Conservation (phyloP, 2,329 filamentous ascomycete genomes). For the Pezicula carpinea region DNA sequence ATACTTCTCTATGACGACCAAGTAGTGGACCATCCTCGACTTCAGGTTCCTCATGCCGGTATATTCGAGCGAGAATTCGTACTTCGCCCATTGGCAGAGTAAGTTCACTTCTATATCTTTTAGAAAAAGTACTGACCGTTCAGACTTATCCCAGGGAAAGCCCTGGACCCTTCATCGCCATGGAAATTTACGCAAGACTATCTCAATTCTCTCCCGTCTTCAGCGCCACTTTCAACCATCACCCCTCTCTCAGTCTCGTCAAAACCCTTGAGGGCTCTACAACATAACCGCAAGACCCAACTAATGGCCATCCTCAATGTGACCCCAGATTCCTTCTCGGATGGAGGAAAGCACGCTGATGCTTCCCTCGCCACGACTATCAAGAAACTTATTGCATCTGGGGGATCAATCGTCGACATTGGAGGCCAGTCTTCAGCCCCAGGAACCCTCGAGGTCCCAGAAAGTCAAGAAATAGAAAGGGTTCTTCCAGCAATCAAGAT, state of each 20-base stretch:
- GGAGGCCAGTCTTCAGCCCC: conserved; percentile 93
- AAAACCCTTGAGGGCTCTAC: conserved; percentile 54
- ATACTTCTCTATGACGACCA: conserved; percentile 77
- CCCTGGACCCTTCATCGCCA: conserved; percentile 47
- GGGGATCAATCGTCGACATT: conserved; percentile 83
- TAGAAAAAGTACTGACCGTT: conserved; percentile 10
- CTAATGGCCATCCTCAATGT: conserved; percentile 95
- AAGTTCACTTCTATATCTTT: conserved; percentile 24
- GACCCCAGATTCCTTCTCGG: conserved; percentile 95
- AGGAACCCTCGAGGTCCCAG: conserved; percentile 60
- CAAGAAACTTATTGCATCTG: conserved; percentile 57
- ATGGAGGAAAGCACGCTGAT: conserved; percentile 62
- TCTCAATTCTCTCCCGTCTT: conserved; percentile 52
- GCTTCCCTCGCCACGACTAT: conserved; percentile 37
- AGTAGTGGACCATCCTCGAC: conserved; percentile 60
- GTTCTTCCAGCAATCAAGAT: conserved; percentile 74
- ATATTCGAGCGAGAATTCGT: conserved; percentile 95
- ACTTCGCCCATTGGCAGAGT: conserved; percentile 79
- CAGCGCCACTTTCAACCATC: conserved; percentile 51
- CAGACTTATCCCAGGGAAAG: conserved; percentile 51
- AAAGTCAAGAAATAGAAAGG: conserved; percentile 70
- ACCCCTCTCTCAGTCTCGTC: conserved; percentile 48
- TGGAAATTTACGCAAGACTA: conserved; percentile 59
- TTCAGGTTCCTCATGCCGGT: conserved; percentile 78
- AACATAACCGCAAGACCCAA: conserved; percentile 54